Conservation (phyloP, 2,329 filamentous ascomycete species). For the Cadophora malorum region DNA sequence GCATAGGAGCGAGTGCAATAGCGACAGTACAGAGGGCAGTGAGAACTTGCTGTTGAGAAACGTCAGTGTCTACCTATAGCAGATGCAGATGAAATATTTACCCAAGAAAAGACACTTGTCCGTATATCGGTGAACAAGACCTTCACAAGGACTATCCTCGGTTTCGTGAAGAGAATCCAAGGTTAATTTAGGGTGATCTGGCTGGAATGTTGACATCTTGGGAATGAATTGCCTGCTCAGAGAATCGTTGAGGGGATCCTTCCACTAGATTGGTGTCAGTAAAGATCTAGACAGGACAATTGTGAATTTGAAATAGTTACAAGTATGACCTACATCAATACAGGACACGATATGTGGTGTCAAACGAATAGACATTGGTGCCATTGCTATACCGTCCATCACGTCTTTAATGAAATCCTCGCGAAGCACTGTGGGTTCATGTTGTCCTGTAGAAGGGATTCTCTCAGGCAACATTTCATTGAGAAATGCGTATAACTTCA, state of each 20-base stretch:
- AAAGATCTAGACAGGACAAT: background rate
- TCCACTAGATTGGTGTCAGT: conserved; percentile 49
- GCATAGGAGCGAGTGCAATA: conserved; percentile 68
- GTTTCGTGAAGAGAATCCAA: conserved; percentile 66
- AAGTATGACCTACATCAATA: conserved; percentile 49
- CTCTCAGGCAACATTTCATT: conserved; percentile 55
- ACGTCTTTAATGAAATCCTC: conserved; percentile 62
- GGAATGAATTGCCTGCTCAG: conserved; percentile 67
- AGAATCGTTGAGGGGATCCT: conserved; percentile 62
- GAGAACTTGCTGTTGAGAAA: conserved; percentile 55
- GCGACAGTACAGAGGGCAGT: conserved; percentile 67
- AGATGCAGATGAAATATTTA: conserved; percentile 44
- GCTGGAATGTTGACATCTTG: conserved; percentile 56
- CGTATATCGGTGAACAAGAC: conserved; percentile 67
- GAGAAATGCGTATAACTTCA: conserved; percentile 57
- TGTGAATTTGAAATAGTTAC: too few species aligned
- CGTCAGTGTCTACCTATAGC: background rate
- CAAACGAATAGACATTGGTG: conserved; percentile 66
- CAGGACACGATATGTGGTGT: conserved; percentile 66
- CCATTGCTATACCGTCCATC: conserved; percentile 55
- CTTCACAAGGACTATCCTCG: conserved; percentile 60
- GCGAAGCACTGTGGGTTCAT: conserved; percentile 51
- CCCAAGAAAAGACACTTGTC: conserved; percentile 68
- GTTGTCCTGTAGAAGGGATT: conserved; percentile 50
- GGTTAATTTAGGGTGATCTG: conserved; percentile 60